Base-by-base conservation (phyloP, 2,329 filamentous ascomycete genomes). In the Didymella sp. region DNA sequence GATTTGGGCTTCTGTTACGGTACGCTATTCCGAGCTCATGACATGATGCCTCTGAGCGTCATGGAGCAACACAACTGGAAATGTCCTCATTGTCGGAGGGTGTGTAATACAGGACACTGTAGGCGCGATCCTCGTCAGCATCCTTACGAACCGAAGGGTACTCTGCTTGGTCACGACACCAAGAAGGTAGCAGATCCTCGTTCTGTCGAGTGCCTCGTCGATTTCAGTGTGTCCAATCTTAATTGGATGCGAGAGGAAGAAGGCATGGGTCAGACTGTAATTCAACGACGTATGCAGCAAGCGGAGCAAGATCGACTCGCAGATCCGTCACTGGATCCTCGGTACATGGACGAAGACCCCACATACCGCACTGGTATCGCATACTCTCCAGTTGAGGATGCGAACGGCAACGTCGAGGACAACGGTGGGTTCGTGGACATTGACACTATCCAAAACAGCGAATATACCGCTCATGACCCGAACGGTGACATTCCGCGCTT, bases 141-240 rank as follows among this genome's bases (percentile, higher is more conserved):
- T 5, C 90, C 93, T 0, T 96, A 96, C 69, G 86, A 90, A 48
- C 95, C 95, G 0, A 95, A 91, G 68, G 91, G 89, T 55, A 96
- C 92, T 0, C 81, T 94, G 1, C 84, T 98, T 2, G 95, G 95
- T 0, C 92, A 97, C 68, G 92, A 98, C 65, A 99, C 95, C 0
- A 90, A 87, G 51, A 89, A 90, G 30, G 88, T 98, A 45, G 94
- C 95, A 2, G 95, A 99, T 76, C 89, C 91, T 48, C 87, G 95
- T 58, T 97, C 93, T 69, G 87, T 96, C 6, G 94, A 98, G 74
- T 89, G 87, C 22, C 83, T 98, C 21, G 92, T 98, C 8, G 92
- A 98, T 72, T 97, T 97, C 75, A 87, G 90, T 24, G 82, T 91
- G 37, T 94, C 96, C 50, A 99, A 99, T 73, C 80, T 96, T 24